Base-by-base conservation (phyloP, 768 basidiomycete species). In the Psilocybe subaeruginosa region DNA sequence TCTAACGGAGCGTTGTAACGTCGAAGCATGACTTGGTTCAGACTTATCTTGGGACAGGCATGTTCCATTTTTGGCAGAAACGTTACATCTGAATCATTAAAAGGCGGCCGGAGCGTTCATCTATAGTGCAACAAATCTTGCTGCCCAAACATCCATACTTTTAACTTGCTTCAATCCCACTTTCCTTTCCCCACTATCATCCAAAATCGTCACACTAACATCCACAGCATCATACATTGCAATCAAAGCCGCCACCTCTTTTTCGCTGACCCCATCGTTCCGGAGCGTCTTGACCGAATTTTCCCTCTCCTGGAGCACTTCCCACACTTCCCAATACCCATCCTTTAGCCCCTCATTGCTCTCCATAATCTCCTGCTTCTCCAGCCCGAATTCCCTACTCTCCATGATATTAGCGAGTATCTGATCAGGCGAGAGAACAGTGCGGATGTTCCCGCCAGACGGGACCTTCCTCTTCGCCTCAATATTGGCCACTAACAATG, bases 271-370 rank as follows among this genome's bases (percentile, higher is more conserved):
- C 7, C 33, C 33, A 19, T 54, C 52, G 11, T 35, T 27, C 35
- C 19, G 11, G n/a, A 54, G 35, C 16, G 27, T 54, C 1, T 8
- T 14, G 2, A 35, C 2, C 2, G 14, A 3, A 6, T 35, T 19
- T 8, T 39, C 35, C 33, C 52, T 54, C 35, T 37, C 35, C 33
- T 14, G 19, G 8, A 54, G 31, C 1, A 64, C 56, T 27, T 46
- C 63, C 4, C 5, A 39, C 6, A 58, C 63, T 50, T 64, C 63
- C 63, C 63, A 64, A 2, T n/a, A 30, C 2, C 59, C 63, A 49
- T 64, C 63, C 17, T 50, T 54, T 23, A 64, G 27, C n/a, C 46
- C 56, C 11, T 57, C 56, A 1, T 49, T 53, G 5, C 55, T 56
- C 6, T 50, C 27, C 7, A 61, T 43, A 3, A 56, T 54, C 8